Conservation (phyloP, 176 grass and related monocot genomes). For the Juncus effusus region DNA sequence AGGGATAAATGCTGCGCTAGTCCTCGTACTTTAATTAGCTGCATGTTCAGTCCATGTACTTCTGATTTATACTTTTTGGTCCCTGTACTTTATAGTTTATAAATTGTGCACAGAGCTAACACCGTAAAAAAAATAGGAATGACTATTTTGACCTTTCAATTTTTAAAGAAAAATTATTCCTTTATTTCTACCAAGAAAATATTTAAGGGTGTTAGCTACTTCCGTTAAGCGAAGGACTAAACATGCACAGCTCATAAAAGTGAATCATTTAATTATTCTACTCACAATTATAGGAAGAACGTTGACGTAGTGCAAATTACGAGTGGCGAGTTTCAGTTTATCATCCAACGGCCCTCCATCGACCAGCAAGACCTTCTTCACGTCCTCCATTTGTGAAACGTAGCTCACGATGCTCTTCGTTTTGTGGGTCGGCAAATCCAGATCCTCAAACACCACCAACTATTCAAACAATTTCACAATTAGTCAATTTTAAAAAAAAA, state of each 20-base stretch:
- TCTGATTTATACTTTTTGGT: too few species aligned
- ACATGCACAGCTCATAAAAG: not conserved
- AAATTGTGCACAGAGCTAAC: too few species aligned
- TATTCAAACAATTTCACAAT: slow-evolving; percentile 23
- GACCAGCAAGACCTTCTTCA: slow-evolving; percentile 80
- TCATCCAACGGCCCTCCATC: slow-evolving; percentile 65
- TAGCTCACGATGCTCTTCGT: slow-evolving; percentile 79
- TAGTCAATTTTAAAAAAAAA: not conserved
- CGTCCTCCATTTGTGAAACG: slow-evolving; percentile 51
- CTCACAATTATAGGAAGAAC: slow-evolving; percentile 80
- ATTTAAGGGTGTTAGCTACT: too few species aligned
- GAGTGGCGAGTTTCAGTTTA: slow-evolving; percentile 69
- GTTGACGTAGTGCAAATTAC: slow-evolving; percentile 83
- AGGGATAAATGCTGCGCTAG: too few species aligned
- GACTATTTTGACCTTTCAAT: too few species aligned
- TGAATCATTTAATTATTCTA: slow-evolving; percentile 12
- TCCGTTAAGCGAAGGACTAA: not conserved
- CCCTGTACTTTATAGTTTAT: too few species aligned
- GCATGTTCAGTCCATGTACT: too few species aligned
- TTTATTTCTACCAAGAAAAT: too few species aligned
- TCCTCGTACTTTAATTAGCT: too few species aligned
- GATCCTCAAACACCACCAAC: slow-evolving; percentile 69
- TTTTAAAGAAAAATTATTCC: too few species aligned
- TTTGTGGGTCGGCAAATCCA: slow-evolving; percentile 70
- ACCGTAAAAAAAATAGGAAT: too few species aligned